Conservation (phyloP, 345 rosid species). For the Salix arbutifolia region DNA sequence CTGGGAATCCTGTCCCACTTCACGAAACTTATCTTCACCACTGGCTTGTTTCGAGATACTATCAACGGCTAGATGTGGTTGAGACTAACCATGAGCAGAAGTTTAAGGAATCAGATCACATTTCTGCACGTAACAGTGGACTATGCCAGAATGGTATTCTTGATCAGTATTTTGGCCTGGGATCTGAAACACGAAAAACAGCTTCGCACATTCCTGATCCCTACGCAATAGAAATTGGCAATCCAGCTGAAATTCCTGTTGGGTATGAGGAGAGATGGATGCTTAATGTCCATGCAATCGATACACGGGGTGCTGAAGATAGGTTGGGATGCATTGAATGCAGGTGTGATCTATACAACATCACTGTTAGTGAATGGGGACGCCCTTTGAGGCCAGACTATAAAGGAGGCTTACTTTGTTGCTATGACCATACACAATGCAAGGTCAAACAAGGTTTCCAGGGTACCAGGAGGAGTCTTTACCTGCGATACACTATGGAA, state of each 20-base stretch:
- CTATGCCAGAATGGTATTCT: slow-evolving; percentile 43
- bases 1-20: slow-evolving; percentile 60
- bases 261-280: slow-evolving; percentile 73
- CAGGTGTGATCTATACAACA: slow-evolving; percentile 63
- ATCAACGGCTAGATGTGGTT: slow-evolving; percentile 27
- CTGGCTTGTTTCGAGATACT: slow-evolving; percentile 57
- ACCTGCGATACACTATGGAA: slow-evolving; percentile 57
- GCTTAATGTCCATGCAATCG: slow-evolving; percentile 82
- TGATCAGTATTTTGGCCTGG: slow-evolving; percentile 66
- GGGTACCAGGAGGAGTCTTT: slow-evolving; percentile 41
- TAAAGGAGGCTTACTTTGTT: slow-evolving; percentile 64
- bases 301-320: slow-evolving; percentile 72
- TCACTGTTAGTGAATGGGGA: slow-evolving; percentile 51
- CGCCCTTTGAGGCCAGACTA: slow-evolving; percentile 49
- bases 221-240: slow-evolving; percentile 70
- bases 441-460: slow-evolving; percentile 49
- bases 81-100: slow-evolving; percentile 1
- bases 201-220: slow-evolving; percentile 70
- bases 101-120: slow-evolving; percentile 18
- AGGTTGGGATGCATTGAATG: slow-evolving; percentile 78
- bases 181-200: slow-evolving; percentile 79
- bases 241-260: slow-evolving; percentile 53
- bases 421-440: slow-evolving; percentile 67
- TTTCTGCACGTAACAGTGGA: slow-evolving; percentile 47
- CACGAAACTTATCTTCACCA: slow-evolving; percentile 87